phyloP scores from a whole-genome alignment of 1,284 basidiomycete genomes.

The Cerrena zonata region DNA sequence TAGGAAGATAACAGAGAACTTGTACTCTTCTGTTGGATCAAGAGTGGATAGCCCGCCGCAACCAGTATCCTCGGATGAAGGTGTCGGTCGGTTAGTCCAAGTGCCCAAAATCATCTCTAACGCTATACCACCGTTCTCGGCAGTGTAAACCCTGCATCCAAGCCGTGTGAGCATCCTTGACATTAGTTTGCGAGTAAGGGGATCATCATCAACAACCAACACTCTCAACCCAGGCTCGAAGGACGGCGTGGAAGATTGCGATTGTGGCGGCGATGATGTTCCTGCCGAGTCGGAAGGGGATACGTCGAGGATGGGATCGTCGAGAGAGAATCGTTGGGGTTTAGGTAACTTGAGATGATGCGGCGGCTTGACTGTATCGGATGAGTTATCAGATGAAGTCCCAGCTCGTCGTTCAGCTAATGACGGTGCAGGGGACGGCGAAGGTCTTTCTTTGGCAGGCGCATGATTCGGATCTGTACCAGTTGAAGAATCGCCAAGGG shows the following conservation, averaged over 20 bases:
- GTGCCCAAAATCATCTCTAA: conserved; percentile 63
- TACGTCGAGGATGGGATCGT: conserved; percentile 13
- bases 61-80: conserved; percentile 28
- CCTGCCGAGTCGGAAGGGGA: conserved; percentile 12
- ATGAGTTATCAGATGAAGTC: conserved; percentile 11
- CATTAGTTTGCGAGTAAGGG: conserved; percentile 79
- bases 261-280: conserved; percentile 18
- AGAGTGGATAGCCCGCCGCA: conserved; percentile 20
- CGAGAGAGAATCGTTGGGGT: conserved; percentile 17
- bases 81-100: conserved; percentile 21
- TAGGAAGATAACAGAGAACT: conserved; percentile 72
- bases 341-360: conserved; percentile 20
- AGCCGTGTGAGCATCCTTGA: conserved; percentile 71
- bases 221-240: conserved; percentile 46
- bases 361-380: conserved; percentile 16
- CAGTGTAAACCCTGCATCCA: conserved; percentile 72
- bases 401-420: not conserved
- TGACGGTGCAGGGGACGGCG: conserved; percentile 14
- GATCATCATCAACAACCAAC: conserved; percentile 75
- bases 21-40: conserved; percentile 21
- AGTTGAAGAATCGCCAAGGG: conserved; percentile 43
- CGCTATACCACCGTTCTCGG: conserved; percentile 84
- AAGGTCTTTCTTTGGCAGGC: conserved; percentile 12
- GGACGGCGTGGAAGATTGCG: conserved; percentile 4
- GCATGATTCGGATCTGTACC: conserved; percentile 27